Evolutionary conservation across 108 stramenopile species (phyloP).

Genomic region (Fistulifera pelliculosa): DNA sequence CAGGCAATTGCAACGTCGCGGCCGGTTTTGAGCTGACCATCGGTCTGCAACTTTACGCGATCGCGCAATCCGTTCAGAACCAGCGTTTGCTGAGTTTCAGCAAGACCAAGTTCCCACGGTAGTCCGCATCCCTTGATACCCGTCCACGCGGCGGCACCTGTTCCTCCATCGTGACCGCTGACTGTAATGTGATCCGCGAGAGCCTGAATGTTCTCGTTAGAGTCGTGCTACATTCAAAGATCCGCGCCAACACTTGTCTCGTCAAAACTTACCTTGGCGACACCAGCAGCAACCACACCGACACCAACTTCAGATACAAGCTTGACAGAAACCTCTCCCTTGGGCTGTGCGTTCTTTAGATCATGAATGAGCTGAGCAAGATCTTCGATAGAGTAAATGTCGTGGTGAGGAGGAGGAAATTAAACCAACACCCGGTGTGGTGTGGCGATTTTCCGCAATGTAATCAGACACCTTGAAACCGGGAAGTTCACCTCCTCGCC

Average conservation of each 20-base stretch:
- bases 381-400: constrained; percentile 96
- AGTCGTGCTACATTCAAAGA: no score
- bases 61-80: constrained; percentile 88
- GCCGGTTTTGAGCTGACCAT: constrained; percentile 92
- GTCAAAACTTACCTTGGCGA: constrained; percentile 46
- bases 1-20: constrained; percentile 92
- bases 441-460: constrained; percentile 87
- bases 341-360: constrained; percentile 90
- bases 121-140: constrained; percentile 89
- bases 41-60: constrained; percentile 86
- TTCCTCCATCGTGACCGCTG: constrained; percentile 92
- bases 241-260: no score
- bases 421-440: constrained; percentile 90
- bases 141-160: constrained; percentile 94
- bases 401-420: constrained; percentile 97
- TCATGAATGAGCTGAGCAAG: constrained; percentile 96
- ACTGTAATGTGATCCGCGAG: constrained; percentile 91
- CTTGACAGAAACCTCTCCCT: constrained; percentile 94
- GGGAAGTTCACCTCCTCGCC: constrained; percentile 93
- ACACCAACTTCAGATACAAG: constrained; percentile 98
- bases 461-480: constrained; percentile 90
- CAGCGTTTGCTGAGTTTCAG: constrained; percentile 92
- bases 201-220: constrained; percentile 33
- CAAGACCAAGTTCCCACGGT: constrained; percentile 94
- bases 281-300: constrained; percentile 92